These are phyloP conservation scores for Teratosphaeria pseudoeucalypti DNA, from an alignment of 2,329 filamentous ascomycete genomes.

Conservation along the genomic window DNA sequence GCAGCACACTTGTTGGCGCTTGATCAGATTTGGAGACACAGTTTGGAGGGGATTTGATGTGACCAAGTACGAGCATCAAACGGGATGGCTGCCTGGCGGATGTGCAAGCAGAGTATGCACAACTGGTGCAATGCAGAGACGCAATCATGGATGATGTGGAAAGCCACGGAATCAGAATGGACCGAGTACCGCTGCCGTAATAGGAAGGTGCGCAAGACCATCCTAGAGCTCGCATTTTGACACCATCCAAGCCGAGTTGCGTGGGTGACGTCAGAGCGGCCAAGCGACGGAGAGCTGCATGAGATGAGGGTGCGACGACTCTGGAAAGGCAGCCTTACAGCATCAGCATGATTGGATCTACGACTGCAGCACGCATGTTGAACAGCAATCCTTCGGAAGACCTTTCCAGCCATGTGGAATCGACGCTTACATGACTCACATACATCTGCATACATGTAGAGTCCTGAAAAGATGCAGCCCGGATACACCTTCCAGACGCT, in stretches of 20 bases:
- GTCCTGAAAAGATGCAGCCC: not conserved
- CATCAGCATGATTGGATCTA: not conserved
- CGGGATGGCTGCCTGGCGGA: not conserved
- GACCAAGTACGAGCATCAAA: not conserved
- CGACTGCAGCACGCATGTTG: not conserved
- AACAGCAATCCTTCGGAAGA: not conserved
- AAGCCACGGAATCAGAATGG: not conserved
- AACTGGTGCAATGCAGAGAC: not conserved
- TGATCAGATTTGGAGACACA: not conserved
- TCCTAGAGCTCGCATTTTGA: not conserved
- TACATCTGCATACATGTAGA: not conserved
- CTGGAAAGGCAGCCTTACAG: not conserved
- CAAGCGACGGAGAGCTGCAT: not conserved
- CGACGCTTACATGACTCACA: not conserved
- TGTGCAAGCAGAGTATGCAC: not conserved
- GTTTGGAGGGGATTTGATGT: not conserved
- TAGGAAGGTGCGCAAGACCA: not conserved
- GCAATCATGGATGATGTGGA: not conserved
- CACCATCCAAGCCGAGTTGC: not conserved
- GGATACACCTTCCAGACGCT: not conserved
- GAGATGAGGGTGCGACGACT: not conserved
- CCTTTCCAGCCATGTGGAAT: not conserved
- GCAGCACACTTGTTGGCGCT: constrained; percentile 9
- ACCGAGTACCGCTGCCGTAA: not conserved
- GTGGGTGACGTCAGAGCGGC: not conserved